A percentile compares a stretch with the other conserved stretches of the same genome.
phyloP scores from a whole-genome alignment of 2,329 filamentous ascomycete species.

The Apiospora rasikravindrae region DNA sequence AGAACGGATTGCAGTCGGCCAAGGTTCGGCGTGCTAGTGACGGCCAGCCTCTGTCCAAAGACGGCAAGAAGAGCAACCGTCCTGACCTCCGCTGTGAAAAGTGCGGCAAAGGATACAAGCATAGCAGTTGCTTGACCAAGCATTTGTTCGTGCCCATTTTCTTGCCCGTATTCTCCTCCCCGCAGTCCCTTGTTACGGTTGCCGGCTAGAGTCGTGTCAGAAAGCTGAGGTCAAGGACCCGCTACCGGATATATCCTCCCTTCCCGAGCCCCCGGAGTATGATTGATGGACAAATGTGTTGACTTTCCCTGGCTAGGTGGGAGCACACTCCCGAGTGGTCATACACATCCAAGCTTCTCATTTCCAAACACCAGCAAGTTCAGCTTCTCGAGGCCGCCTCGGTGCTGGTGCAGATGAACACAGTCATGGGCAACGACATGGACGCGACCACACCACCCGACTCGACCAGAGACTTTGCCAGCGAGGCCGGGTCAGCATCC shows the following conservation, averaged over 20 bases:
- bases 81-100: constrained; percentile 94
- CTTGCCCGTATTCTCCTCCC: constrained; percentile 49
- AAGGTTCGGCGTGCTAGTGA: constrained; percentile 76
- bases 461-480: constrained; percentile 71
- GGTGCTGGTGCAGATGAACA: constrained; percentile 92
- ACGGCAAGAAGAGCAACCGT: constrained; percentile 78
- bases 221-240: constrained; percentile 37
- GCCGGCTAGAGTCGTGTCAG: constrained; percentile 32
- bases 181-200: constrained; percentile 35
- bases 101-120: constrained; percentile 99
- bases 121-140: constrained; percentile 99
- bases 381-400: constrained; percentile 96
- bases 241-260: constrained; percentile 17
- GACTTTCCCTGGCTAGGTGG: constrained; percentile 71
- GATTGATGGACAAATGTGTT: constrained; percentile 39
- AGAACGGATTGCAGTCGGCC: constrained; percentile 53
- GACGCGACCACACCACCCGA: constrained; percentile 66
- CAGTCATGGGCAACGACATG: constrained; percentile 43
- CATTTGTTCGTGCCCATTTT: constrained; percentile 92
- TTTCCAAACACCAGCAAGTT: constrained; percentile 99
- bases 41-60: constrained; percentile 80
- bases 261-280: not conserved
- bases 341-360: constrained; percentile 93
- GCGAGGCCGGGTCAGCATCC: constrained; percentile 82
- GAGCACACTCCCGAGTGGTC: constrained; percentile 99